Conservation (phyloP, 108 stramenopile genomes). For the Asterionellopsis glacialis region DNA sequence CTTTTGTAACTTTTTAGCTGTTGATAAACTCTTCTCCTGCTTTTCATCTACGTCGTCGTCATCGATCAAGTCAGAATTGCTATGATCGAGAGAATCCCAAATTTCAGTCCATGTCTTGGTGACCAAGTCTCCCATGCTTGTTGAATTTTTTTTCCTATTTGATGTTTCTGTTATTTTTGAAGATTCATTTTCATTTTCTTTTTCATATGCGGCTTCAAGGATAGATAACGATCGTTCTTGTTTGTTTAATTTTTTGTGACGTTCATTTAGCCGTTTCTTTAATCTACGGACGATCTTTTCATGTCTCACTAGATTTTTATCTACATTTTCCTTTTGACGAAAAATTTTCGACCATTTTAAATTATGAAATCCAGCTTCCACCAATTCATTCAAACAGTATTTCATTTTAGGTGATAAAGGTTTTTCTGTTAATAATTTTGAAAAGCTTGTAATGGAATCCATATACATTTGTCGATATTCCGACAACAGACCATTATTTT, state of each 20-base stretch:
- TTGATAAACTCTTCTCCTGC: too few relatives aligned
- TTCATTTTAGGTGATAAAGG: conserved; percentile 8
- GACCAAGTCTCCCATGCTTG: background rate
- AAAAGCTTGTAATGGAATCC: conserved; percentile 44
- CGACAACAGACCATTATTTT: conserved; percentile 7
- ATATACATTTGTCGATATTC: conserved; percentile 51
- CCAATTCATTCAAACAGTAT: conserved; percentile 20
- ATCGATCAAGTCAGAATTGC: background rate
- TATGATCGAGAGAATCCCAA: background rate
- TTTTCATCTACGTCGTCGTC: background rate
- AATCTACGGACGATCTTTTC: conserved; percentile 9
- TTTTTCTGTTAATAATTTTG: conserved; percentile 7
- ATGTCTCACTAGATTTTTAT: background rate
- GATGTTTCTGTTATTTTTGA: background rate
- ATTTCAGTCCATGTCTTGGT: too few relatives aligned
- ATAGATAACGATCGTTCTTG: background rate
- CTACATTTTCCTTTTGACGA: conserved; percentile 20
- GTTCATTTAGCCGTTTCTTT: background rate
- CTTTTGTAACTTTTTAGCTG: background rate
- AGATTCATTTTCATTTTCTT: conserved; percentile 4
- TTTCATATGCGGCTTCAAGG: background rate
- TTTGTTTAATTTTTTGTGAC: background rate
- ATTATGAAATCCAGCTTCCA: conserved; percentile 39
- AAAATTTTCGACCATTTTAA: conserved; percentile 26
- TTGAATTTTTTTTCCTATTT: background rate